Conservation (phyloP, 1,284 basidiomycete species). For the Porogramme epimiltina region DNA sequence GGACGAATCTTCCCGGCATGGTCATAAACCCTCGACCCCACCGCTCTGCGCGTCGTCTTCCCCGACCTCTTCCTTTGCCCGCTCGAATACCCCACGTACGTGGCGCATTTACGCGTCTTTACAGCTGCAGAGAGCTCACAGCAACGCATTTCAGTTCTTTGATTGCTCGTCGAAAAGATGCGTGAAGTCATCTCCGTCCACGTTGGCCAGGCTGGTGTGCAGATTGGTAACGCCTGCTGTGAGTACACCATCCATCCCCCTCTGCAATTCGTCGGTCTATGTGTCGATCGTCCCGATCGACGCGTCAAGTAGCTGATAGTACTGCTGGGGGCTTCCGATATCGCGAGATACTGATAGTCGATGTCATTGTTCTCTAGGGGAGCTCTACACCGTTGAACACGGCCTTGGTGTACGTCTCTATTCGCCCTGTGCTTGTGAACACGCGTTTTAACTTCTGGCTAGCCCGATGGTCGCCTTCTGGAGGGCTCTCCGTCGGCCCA, state of each 20-base stretch:
- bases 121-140: background rate
- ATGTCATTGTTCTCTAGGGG: constrained; percentile 45
- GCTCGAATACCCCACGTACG: constrained; percentile 30
- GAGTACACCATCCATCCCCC: constrained; percentile 40
- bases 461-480: constrained; percentile 91
- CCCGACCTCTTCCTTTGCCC: constrained; percentile 35
- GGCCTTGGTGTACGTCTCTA: constrained; percentile 81
- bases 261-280: constrained; percentile 8
- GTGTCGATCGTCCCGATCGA: constrained; percentile 17
- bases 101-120: constrained; percentile 14
- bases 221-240: constrained; percentile 97
- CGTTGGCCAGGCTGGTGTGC: constrained; percentile 95
- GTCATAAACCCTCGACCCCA: constrained; percentile 25
- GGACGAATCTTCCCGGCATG: constrained; percentile 28
- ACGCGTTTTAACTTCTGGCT: constrained; percentile 12
- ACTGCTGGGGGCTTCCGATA: background rate
- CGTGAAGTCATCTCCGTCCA: constrained; percentile 95
- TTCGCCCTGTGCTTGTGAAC: no score
- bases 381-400: constrained; percentile 95
- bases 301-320: constrained; percentile 29
- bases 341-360: constrained; percentile 5
- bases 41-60: constrained; percentile 29
- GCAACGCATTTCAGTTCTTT: constrained; percentile 10
- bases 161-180: constrained; percentile 48
- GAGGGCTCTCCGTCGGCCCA: constrained; percentile 73